Percentiles rank a stretch among this genome's conserved stretches.
phyloP scores from a whole-genome alignment of 352 stramenopile genomes.

The Elongisporangium prolatum region DNA sequence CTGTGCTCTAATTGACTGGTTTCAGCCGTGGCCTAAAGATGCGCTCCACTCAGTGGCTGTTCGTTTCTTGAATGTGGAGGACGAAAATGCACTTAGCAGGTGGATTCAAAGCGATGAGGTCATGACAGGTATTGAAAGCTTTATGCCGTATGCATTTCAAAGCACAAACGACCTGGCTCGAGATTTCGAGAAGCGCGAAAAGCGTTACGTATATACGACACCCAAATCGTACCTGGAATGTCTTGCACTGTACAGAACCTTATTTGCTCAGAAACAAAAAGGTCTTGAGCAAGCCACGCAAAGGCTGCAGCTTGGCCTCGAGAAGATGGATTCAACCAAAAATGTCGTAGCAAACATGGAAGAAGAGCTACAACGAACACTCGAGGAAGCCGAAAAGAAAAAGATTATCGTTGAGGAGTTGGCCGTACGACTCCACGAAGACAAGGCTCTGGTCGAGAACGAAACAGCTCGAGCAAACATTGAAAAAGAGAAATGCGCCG shows the following conservation, averaged over 20 bases:
- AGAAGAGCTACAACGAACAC: conserved; percentile 84
- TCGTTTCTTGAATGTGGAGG: conserved; percentile 60
- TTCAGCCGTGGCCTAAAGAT: conserved; percentile 90
- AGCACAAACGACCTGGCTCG: conserved; percentile 85
- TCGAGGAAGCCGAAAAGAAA: conserved; percentile 92
- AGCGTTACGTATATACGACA: conserved; percentile 89
- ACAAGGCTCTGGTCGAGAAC: conserved; percentile 92
- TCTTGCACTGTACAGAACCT: conserved; percentile 77
- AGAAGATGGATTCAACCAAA: conserved; percentile 88
- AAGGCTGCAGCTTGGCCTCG: conserved; percentile 83
- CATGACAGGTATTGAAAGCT: conserved; percentile 78
- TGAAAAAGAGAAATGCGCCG: conserved; percentile 87
- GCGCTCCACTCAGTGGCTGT: conserved; percentile 88
- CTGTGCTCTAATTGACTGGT: conserved; percentile 93
- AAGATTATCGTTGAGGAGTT: conserved; percentile 92
- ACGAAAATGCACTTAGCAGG: conserved; percentile 10
- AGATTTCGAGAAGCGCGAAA: conserved; percentile 78
- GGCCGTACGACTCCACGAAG: conserved; percentile 82
- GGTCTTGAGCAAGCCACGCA: conserved; percentile 57
- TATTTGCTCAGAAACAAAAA: conserved; percentile 71
- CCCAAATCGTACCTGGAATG: conserved; percentile 93
- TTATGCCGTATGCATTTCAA: conserved; percentile 92
- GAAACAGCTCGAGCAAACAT: conserved; percentile 90
- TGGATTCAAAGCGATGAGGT: conserved; percentile 40
- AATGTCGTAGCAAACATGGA: conserved; percentile 92